Percentiles rank a stretch among this genome's conserved stretches.
phyloP scores from a whole-genome alignment of 805 yeast species.

The Maudiozyma saulgeensis region DNA sequence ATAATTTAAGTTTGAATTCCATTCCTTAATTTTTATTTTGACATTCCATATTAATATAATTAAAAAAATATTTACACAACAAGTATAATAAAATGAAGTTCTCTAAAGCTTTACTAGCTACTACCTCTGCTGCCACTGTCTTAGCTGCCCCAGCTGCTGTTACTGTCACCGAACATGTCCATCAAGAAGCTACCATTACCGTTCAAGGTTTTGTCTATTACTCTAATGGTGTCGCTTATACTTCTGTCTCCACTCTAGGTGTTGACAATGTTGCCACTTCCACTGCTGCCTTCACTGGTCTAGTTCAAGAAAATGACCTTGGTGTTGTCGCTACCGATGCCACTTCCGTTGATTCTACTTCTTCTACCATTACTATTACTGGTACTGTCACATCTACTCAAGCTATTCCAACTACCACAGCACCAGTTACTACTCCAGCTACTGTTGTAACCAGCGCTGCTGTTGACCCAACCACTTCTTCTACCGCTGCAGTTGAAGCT shows the following conservation, averaged over 20 bases:
- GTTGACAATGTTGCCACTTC: neutral
- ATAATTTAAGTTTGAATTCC: neutral
- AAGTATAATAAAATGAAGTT: constrained; percentile 15
- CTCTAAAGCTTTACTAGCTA: constrained; percentile 12
- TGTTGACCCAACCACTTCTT: constrained; percentile 4
- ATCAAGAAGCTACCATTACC: constrained; percentile 17
- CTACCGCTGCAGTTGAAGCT: constrained; percentile 4
- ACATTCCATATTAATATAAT: too few relatives aligned
- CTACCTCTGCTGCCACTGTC: constrained; percentile 12
- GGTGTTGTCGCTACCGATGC: constrained; percentile 10
- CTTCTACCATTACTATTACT: constrained; percentile 32
- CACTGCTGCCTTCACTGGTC: constrained; percentile 7
- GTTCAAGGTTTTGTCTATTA: constrained; percentile 22
- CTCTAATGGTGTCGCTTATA: constrained; percentile 18
- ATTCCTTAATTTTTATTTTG: neutral
- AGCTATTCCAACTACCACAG: constrained; percentile 12
- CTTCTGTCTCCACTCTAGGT: constrained; percentile 15
- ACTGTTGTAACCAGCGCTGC: constrained; percentile 3
- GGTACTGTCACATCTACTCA: constrained; percentile 1
- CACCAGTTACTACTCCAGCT: constrained; percentile 3
- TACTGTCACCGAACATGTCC: constrained; percentile 24
- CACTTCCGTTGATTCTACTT: constrained; percentile 5
- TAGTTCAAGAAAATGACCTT: constrained; percentile 1
- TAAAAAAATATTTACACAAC: neutral
- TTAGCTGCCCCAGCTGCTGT: constrained; percentile 19